Conservation (phyloP, 192 early-diverging fungal genomes). For the Coemansia sp. region DNA sequence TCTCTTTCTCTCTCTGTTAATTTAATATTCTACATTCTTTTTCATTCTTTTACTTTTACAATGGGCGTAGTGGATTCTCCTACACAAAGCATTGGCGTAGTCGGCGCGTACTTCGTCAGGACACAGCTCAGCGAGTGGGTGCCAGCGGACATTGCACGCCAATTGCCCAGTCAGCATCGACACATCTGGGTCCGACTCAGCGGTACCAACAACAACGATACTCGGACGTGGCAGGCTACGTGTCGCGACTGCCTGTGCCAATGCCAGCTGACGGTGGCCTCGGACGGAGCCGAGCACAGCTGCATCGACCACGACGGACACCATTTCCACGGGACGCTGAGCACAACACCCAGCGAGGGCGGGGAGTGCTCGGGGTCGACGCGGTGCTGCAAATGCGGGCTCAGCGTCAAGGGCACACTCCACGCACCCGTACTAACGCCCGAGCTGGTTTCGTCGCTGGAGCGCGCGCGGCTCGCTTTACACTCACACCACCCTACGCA, state of each 20-base stretch:
- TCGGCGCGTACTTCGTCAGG: conserved; percentile 29
- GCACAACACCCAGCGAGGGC: background rate
- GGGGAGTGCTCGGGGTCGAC: conserved; percentile 10
- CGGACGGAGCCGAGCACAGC: background rate
- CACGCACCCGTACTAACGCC: conserved; percentile 21
- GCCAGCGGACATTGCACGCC: conserved; percentile 16
- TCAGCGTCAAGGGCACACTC: background rate
- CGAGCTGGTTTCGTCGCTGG: conserved; percentile 8
- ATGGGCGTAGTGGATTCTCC: conserved; percentile 8
- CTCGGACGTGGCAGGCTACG: conserved; percentile 14
- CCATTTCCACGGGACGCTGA: conserved; percentile 33
- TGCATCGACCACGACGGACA: conserved; percentile 38
- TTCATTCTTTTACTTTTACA: background rate
- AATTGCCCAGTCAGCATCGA: conserved; percentile 16
- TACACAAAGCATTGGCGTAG: conserved; percentile 16
- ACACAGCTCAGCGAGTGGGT: conserved; percentile 37
- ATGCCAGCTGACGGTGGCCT: conserved; percentile 2
- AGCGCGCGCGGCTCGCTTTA: conserved; percentile 12
- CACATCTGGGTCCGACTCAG: conserved; percentile 34
- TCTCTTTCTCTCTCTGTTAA: background rate
- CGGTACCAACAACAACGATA: background rate
- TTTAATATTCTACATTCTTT: background rate
- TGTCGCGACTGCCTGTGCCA: conserved; percentile 38
- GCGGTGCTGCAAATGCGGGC: conserved; percentile 42
- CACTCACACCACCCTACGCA: conserved; percentile 40